phyloP scores from a whole-genome alignment of 352 stramenopile genomes.

The Globisporangium nunn region DNA sequence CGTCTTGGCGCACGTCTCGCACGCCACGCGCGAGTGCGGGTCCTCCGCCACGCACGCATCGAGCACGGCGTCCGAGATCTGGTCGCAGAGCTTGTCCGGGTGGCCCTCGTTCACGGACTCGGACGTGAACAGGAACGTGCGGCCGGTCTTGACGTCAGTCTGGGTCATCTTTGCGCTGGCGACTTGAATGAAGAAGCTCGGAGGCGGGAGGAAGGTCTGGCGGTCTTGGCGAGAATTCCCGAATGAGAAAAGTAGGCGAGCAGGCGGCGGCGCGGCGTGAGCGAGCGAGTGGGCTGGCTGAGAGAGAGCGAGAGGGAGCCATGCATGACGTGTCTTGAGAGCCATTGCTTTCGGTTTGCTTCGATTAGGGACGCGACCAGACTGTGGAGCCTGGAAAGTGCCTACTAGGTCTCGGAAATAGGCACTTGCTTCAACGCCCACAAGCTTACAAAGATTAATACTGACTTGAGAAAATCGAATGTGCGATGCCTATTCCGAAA shows the following conservation, averaged over 20 bases:
- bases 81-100: slow-evolving; percentile 98
- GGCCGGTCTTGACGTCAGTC: slow-evolving; percentile 35
- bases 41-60: slow-evolving; percentile 98
- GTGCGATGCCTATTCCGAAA: no score
- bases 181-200: neutral
- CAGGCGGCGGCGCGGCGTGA: neutral
- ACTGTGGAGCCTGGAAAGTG: no score
- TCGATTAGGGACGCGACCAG: no score
- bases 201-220: neutral
- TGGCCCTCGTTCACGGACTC: slow-evolving; percentile 99
- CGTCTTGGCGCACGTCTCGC: slow-evolving; percentile 98
- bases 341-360: neutral
- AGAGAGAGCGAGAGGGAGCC: neutral
- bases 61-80: slow-evolving; percentile 98
- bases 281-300: neutral
- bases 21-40: slow-evolving; percentile 96
- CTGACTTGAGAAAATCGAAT: no score
- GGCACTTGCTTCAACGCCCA: no score
- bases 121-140: slow-evolving; percentile 95
- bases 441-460: no score
- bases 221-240: slow-evolving; percentile 15
- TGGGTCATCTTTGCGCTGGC: slow-evolving; percentile 42
- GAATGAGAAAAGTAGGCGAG: slow-evolving; percentile 3
- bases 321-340: neutral
- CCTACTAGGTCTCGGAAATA: no score